Evolutionary conservation across 2,329 filamentous ascomycete genomes (phyloP), one percentile per base, ranked within the genome.

Genomic region (Escovopsis sp.): DNA sequence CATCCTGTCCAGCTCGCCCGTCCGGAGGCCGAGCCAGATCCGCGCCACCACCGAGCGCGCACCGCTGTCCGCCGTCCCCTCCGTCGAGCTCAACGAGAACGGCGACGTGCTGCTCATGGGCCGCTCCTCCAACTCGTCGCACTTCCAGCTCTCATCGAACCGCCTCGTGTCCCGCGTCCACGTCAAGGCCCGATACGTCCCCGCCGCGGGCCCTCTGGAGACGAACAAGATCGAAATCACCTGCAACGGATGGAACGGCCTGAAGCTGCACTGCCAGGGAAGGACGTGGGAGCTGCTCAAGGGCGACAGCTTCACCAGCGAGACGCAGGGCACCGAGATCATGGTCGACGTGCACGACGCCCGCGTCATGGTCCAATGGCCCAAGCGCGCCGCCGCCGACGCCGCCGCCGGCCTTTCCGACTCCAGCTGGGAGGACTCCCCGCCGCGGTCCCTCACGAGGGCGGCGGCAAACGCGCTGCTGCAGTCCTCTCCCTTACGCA

Each of bases 321-420:
- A 94, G 62, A 88, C 87, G 27, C 84, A 88, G 56, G 77, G 80
- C 50, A 79, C 79, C 14, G 87, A 94, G 54, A 87, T 98, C 59
- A 93, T 98, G 78, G 67, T 98, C 48, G 88, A 96, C 59, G 87
- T 96, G 35, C 86, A 94, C 54, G 88, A 94, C 57, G 81, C 87
- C 41, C 83, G 91, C 48, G 86, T 96, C 36, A 71, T 94, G 59
- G 68, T 98, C 47, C 77, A 81, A 56, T 96, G 91, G 89, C 91
- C 91, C 36, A 75, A 64, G 61, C 70, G 57, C 30, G 53, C 65
- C 8, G 37, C 42, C 7, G 9, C 40, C n/a, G 36, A 59, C 67
- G 56, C 62, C 50, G 54, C 62, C 53, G 72, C 65, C 24, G 66
- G 66, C 46, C 63, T 74, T 46, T 79, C 77, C 9, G 79, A 84